phyloP scores from a whole-genome alignment of 495 filamentous ascomycete species.

The Tuber melanosporum region DNA sequence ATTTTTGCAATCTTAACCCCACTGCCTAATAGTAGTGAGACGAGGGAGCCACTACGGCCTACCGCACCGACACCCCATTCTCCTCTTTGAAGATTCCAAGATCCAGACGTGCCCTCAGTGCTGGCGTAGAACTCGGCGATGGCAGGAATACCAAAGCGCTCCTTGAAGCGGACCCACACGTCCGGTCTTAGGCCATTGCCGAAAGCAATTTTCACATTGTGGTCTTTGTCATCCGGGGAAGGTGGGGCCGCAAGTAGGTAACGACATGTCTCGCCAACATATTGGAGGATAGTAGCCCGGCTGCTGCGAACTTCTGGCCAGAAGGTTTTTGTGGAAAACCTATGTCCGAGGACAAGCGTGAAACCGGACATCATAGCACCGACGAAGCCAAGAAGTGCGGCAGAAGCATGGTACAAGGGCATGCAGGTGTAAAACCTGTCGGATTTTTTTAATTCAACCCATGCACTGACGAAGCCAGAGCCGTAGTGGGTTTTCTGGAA shows the following conservation, averaged over 20 bases:
- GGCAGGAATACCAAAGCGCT: slow-evolving; percentile 73
- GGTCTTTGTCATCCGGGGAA: slow-evolving; percentile 63
- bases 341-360: slow-evolving; percentile 66
- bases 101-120: slow-evolving; percentile 68
- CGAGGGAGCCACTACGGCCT: slow-evolving; percentile 65
- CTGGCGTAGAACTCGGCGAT: slow-evolving; percentile 87
- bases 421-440: slow-evolving; percentile 88
- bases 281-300: slow-evolving; percentile 78
- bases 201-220: slow-evolving; percentile 72
- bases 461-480: slow-evolving; percentile 51
- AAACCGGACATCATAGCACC: slow-evolving; percentile 54
- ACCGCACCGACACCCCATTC: slow-evolving; percentile 72
- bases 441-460: slow-evolving; percentile 51
- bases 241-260: slow-evolving; percentile 75
- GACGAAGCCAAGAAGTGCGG: slow-evolving; percentile 61
- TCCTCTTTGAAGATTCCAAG: slow-evolving; percentile 72
- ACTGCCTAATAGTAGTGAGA: slow-evolving; percentile 50
- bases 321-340: slow-evolving; percentile 76
- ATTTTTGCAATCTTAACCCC: slow-evolving; percentile 59
- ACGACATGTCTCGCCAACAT: slow-evolving; percentile 89
- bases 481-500: slow-evolving; percentile 62
- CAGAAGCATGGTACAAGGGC: slow-evolving; percentile 91
- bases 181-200: slow-evolving; percentile 92
- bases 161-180: slow-evolving; percentile 81
- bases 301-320: slow-evolving; percentile 70